These are phyloP conservation scores for Ulvella scutata DNA, from an alignment of 139 green algal genomes.

Conservation along the genomic window DNA sequence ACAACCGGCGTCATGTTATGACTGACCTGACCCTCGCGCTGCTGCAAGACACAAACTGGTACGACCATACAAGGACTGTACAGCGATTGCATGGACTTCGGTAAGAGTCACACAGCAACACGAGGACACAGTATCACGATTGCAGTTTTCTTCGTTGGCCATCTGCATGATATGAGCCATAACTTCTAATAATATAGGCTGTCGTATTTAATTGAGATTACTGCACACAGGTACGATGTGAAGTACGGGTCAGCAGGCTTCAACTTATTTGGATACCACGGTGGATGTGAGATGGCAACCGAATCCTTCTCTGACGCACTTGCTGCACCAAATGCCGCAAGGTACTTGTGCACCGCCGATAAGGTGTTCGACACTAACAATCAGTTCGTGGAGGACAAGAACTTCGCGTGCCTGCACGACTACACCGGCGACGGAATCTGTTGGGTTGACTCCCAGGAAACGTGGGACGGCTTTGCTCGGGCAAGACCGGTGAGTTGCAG, in stretches of 20 bases:
- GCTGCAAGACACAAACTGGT: constrained; percentile 28
- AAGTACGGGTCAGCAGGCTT: background rate
- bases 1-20: too few relatives aligned
- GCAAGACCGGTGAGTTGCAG: too few relatives aligned
- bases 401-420: background rate
- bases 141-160: background rate
- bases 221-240: background rate
- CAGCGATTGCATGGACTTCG: background rate
- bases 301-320: background rate
- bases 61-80: background rate
- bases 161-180: too few relatives aligned
- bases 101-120: background rate
- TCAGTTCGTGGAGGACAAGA: too few relatives aligned
- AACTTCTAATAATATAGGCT: too few relatives aligned
- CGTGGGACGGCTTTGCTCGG: too few relatives aligned
- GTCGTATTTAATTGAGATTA: too few relatives aligned
- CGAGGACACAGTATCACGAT: background rate
- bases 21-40: constrained; percentile 33
- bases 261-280: background rate
- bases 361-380: too few relatives aligned
- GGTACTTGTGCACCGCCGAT: background rate
- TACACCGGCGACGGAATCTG: background rate
- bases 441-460: too few relatives aligned
- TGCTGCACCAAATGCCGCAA: background rate
- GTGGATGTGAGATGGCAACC: background rate